phyloP scores from a whole-genome alignment of 148 eudicot genomes.

The Chenopodium formosanum region DNA sequence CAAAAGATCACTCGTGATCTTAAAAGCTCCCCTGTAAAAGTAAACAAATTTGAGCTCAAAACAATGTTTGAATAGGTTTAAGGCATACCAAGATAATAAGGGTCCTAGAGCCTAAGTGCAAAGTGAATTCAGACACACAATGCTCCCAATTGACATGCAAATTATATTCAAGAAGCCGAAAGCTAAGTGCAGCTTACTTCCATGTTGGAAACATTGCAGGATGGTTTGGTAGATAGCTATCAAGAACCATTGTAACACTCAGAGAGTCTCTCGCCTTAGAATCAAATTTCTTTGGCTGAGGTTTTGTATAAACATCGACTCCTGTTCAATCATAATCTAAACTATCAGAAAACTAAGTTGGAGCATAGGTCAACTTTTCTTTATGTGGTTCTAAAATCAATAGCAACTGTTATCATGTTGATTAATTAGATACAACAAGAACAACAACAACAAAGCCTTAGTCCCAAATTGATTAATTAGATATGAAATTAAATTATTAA shows the following conservation, averaged over 20 bases:
- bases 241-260: conserved; percentile 14
- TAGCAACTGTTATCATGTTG: no score
- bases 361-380: background rate
- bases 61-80: background rate
- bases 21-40: conserved; percentile 64
- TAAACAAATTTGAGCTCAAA: conserved; percentile 7
- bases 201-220: conserved; percentile 51
- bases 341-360: conserved; percentile 8
- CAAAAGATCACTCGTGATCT: conserved; percentile 20
- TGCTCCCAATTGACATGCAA: background rate
- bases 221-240: conserved; percentile 33
- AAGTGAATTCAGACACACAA: background rate
- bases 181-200: conserved; percentile 50
- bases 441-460: background rate
- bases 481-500: background rate
- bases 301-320: conserved; percentile 3
- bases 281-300: conserved; percentile 11
- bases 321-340: conserved; percentile 23
- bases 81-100: background rate
- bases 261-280: conserved; percentile 13
- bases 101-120: no score
- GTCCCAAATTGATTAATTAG: background rate
- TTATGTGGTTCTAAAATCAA: no score
- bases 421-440: background rate
- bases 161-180: background rate